Percentiles rank a stretch among this genome's conserved stretches.
phyloP scores from a whole-genome alignment of 192 early-diverging fungal genomes.

The Linnemannia hyalina region DNA sequence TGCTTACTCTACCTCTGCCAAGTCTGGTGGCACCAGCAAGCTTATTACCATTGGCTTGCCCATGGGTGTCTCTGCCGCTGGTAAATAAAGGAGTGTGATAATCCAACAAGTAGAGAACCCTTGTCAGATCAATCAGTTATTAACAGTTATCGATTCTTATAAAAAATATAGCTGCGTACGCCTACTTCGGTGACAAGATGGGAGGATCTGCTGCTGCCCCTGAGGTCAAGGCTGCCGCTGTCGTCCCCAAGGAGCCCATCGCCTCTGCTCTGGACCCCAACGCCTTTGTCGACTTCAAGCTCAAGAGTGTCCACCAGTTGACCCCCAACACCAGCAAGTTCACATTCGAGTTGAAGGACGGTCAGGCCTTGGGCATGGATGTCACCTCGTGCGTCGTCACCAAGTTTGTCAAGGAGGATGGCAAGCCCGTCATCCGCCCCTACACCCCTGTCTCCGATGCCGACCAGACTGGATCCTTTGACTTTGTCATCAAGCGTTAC shows the following conservation, averaged over 20 bases:
- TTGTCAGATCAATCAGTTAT: background rate
- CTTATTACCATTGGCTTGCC: conserved; percentile 44
- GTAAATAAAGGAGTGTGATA: conserved; percentile 4
- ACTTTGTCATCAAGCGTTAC: conserved; percentile 82
- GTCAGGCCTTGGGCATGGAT: conserved; percentile 77
- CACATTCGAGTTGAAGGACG: conserved; percentile 52
- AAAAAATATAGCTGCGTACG: conserved; percentile 35
- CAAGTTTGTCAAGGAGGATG: conserved; percentile 75
- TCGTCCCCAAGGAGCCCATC: conserved; percentile 26
- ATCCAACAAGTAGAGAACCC: background rate
- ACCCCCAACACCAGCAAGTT: conserved; percentile 45
- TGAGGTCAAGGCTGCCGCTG: conserved; percentile 7
- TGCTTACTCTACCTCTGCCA: conserved; percentile 47
- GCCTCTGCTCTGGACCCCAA: conserved; percentile 59
- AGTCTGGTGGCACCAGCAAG: conserved; percentile 47
- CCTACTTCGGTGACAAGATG: conserved; percentile 46
- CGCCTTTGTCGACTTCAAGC: conserved; percentile 68
- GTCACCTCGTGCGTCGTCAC: conserved; percentile 82
- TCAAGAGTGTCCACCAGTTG: conserved; percentile 56
- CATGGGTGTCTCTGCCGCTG: conserved; percentile 36
- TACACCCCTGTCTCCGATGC: conserved; percentile 78
- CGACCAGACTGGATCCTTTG: conserved; percentile 69
- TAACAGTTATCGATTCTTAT: background rate
- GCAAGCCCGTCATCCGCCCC: conserved; percentile 78
- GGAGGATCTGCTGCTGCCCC: conserved; percentile 17